These are phyloP conservation scores for Gaultheria prostrata DNA, from an alignment of 148 eudicot genomes.

Conservation along the genomic window DNA sequence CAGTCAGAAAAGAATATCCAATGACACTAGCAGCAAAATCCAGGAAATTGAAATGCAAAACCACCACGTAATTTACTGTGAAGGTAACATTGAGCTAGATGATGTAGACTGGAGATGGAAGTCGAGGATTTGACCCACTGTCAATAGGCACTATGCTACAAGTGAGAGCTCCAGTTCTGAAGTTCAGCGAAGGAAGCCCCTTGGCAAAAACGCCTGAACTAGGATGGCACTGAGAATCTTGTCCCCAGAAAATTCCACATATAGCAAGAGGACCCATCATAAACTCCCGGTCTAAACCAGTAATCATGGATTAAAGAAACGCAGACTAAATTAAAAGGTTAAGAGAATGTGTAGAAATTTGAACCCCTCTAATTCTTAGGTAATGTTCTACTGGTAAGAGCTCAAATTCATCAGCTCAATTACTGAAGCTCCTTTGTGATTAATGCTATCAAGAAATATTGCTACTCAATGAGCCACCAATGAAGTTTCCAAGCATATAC, in stretches of 20 bases:
- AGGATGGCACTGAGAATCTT: constrained; percentile 29
- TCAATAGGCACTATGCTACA: constrained; percentile 37
- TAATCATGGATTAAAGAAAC: constrained; percentile 37
- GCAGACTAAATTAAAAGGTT: constrained; percentile 22
- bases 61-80: constrained; percentile 37
- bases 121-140: constrained; percentile 43
- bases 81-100: constrained; percentile 27
- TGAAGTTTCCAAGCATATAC: constrained; percentile 23
- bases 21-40: constrained; percentile 36
- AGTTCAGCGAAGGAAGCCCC: constrained; percentile 45
- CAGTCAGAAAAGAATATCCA: constrained; percentile 40
- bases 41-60: constrained; percentile 48
- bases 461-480: constrained; percentile 28
- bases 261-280: constrained; percentile 38
- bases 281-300: constrained; percentile 36
- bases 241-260: constrained; percentile 37
- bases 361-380: constrained; percentile 26
- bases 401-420: constrained; percentile 24
- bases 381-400: constrained; percentile 24
- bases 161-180: constrained; percentile 47
- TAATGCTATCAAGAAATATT: constrained; percentile 21
- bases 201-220: constrained; percentile 38
- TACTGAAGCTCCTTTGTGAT: constrained; percentile 36
- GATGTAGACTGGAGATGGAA: constrained; percentile 34
- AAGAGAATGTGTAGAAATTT: constrained; percentile 17